A percentile compares a stretch with the other conserved stretches of the same genome.
phyloP scores from a whole-genome alignment of 2,329 filamentous ascomycete genomes.

The Celoporthe dispersa region DNA sequence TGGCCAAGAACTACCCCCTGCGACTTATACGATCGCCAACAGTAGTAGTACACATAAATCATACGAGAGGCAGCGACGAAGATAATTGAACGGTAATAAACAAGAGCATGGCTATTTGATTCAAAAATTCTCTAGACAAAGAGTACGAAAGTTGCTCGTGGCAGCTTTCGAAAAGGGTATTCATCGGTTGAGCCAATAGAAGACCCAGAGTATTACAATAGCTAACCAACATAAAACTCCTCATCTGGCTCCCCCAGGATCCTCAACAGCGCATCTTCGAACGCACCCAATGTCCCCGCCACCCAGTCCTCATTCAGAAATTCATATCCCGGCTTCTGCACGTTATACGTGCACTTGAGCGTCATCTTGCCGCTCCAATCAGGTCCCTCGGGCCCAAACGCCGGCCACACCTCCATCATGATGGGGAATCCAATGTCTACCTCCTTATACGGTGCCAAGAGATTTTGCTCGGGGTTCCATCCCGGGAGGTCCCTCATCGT shows the following conservation, averaged over 20 bases:
- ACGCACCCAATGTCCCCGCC: not conserved
- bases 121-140: no score
- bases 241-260: not conserved
- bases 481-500: not conserved
- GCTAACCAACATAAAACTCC: not conserved
- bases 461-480: not conserved
- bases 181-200: no score
- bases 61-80: no score
- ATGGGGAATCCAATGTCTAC: not conserved
- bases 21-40: no score
- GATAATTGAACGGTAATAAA: no score
- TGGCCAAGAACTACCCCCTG: no score
- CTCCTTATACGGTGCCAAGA: not conserved
- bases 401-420: not conserved
- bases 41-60: no score
- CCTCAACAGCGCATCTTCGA: not conserved
- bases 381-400: not conserved
- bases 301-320: not conserved
- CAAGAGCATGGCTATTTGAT: no score
- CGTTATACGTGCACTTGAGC: slow-evolving; percentile 1
- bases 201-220: no score
- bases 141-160: no score
- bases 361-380: not conserved
- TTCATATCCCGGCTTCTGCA: not conserved
- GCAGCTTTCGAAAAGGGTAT: no score